Conservation (phyloP, 202 grass and related monocot species). For the Bolboschoenoplectus hybrid region DNA sequence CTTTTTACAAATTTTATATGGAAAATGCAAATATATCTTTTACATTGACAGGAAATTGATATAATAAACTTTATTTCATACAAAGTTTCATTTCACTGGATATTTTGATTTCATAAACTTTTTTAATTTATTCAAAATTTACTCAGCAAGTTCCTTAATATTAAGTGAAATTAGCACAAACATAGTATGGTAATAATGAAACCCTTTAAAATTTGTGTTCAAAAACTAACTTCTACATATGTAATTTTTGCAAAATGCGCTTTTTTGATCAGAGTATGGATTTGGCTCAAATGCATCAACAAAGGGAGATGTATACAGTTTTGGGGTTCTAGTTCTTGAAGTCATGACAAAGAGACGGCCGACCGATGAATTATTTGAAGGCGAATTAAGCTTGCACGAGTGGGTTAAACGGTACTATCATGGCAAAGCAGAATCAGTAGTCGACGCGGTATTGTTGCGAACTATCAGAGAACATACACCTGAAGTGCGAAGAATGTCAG, state of each 20-base stretch:
- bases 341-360: slow-evolving; percentile 70
- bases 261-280: slow-evolving; percentile 61
- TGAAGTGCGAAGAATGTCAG: slow-evolving; percentile 71
- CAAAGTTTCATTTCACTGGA: neutral
- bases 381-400: slow-evolving; percentile 60
- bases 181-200: neutral
- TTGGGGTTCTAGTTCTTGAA: slow-evolving; percentile 82
- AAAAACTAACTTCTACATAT: neutral
- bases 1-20: neutral
- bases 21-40: neutral
- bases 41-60: neutral
- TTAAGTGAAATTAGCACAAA: neutral
- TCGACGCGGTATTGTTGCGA: slow-evolving; percentile 46
- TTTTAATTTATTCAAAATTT: neutral
- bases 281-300: slow-evolving; percentile 77
- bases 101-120: neutral
- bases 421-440: slow-evolving; percentile 49
- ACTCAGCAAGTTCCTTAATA: neutral
- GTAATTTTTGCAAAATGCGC: neutral
- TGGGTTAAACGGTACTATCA: slow-evolving; percentile 77
- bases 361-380: slow-evolving; percentile 80
- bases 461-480: slow-evolving; percentile 60
- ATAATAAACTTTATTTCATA: neutral
- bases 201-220: neutral
- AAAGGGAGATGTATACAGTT: slow-evolving; percentile 94